phyloP scores from a whole-genome alignment of 768 basidiomycete species.

The Lactarius hatsudake region DNA sequence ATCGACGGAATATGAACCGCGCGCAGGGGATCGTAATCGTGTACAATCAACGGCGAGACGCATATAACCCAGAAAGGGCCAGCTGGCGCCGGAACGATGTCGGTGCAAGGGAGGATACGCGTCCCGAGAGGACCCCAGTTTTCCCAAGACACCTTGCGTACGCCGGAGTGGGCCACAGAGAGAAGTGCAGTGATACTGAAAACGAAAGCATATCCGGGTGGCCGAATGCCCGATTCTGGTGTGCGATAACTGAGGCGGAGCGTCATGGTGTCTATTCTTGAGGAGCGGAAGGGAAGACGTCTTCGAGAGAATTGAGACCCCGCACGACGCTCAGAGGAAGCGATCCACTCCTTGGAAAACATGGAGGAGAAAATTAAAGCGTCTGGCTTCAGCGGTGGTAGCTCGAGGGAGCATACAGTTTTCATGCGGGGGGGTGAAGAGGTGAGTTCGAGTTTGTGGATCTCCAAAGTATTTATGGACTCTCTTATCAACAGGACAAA shows the following conservation, averaged over 20 bases:
- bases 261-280: background rate
- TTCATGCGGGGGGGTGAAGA: background rate
- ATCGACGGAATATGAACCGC: background rate
- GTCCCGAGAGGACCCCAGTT: conserved; percentile 7
- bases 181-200: background rate
- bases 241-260: conserved; percentile 6
- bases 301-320: background rate
- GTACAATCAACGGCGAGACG: background rate
- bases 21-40: background rate
- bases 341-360: conserved; percentile 5
- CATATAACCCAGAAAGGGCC: conserved; percentile 6
- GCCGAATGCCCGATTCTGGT: background rate
- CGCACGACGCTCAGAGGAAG: background rate
- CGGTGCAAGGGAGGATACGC: background rate
- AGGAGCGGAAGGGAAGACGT: conserved; percentile 7
- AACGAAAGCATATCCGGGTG: background rate
- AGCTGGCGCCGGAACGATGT: background rate
- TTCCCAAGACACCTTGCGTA: background rate
- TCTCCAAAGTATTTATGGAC: background rate
- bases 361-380: background rate
- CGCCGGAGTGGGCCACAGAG: background rate
- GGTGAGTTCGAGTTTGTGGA: conserved; percentile 2
- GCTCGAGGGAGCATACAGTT: conserved; percentile 3
- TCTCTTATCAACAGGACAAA: background rate
- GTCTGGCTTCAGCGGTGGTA: background rate